Evolutionary conservation across 2,329 filamentous ascomycete genomes (phyloP).

Genomic region (Allantophomopsis cytisporea): DNA sequence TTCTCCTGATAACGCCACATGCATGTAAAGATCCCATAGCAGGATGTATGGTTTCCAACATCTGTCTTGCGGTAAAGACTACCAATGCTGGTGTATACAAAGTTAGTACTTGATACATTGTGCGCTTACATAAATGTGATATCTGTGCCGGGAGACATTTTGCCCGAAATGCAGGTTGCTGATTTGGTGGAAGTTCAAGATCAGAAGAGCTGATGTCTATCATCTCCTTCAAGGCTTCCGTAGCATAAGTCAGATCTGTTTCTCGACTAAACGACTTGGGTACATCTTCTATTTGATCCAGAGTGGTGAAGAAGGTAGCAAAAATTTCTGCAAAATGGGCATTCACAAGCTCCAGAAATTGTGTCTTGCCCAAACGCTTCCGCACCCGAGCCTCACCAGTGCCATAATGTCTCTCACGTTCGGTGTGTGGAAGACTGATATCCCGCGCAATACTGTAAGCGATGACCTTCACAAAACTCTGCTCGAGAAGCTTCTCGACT

Average conservation of each 20-base stretch:
- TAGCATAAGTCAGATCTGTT: constrained; percentile 42
- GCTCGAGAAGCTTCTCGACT: constrained; percentile 42
- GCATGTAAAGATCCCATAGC: constrained; percentile 79
- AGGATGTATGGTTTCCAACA: constrained; percentile 70
- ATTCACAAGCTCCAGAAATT: constrained; percentile 49
- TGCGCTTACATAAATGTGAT: constrained; percentile 62
- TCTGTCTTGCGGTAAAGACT: constrained; percentile 58
- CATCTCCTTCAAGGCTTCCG: constrained; percentile 55
- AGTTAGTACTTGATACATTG: constrained; percentile 45
- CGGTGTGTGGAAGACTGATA: constrained; percentile 32
- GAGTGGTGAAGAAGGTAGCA: constrained; percentile 59
- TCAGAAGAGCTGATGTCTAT: constrained; percentile 52
- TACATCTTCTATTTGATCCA: constrained; percentile 64
- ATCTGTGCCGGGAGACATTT: constrained; percentile 67
- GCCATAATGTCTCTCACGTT: constrained; percentile 25
- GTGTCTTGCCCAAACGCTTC: constrained; percentile 52
- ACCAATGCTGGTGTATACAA: constrained; percentile 70
- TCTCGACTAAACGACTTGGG: constrained; percentile 53
- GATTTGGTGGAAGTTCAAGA: constrained; percentile 55
- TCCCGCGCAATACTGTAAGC: constrained; percentile 79
- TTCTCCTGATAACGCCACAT: constrained; percentile 74
- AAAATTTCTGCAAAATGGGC: constrained; percentile 66
- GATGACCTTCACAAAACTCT: constrained; percentile 63
- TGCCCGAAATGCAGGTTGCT: constrained; percentile 77
- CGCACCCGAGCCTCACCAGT: constrained; percentile 55